Conservation (phyloP, 176 grass and related monocot species). For the Metroxylon sagu region DNA sequence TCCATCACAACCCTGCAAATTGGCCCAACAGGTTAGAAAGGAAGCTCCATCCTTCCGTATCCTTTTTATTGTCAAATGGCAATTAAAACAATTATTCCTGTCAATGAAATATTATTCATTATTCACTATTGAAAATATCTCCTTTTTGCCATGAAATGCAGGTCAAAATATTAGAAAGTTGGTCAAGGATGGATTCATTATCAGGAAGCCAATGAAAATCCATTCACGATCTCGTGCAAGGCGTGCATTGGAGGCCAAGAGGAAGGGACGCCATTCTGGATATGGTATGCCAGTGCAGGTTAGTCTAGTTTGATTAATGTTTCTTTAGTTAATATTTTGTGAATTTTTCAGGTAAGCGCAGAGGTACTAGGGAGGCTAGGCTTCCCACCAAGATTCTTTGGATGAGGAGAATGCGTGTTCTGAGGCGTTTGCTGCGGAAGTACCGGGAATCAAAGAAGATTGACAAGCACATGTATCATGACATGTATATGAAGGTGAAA, state of each 20-base stretch:
- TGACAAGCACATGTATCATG: constrained; percentile 8
- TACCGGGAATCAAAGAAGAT: constrained; percentile 9
- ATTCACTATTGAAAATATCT: no score
- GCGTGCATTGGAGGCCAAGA: constrained; percentile 8
- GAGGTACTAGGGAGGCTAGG: constrained; percentile 7
- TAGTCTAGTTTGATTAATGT: no score
- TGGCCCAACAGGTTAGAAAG: no score
- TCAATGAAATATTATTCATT: no score
- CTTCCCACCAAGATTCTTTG: constrained; percentile 9
- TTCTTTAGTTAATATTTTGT: neutral
- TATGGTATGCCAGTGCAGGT: neutral
- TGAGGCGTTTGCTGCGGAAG: constrained; percentile 6
- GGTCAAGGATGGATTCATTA: constrained; percentile 9
- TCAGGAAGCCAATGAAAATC: constrained; percentile 9
- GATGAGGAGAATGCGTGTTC: constrained; percentile 9
- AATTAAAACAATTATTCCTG: no score
- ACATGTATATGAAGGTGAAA: constrained; percentile 9
- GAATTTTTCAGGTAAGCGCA: neutral
- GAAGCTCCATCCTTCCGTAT: no score
- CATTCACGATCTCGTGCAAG: constrained; percentile 7
- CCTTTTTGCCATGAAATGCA: neutral
- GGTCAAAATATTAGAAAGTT: constrained; percentile 10
- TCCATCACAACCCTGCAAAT: no score
- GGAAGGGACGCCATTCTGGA: constrained; percentile 10
- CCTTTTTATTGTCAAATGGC: no score